phyloP scores from a whole-genome alignment of 768 basidiomycete genomes.

The Boletales sp. region DNA sequence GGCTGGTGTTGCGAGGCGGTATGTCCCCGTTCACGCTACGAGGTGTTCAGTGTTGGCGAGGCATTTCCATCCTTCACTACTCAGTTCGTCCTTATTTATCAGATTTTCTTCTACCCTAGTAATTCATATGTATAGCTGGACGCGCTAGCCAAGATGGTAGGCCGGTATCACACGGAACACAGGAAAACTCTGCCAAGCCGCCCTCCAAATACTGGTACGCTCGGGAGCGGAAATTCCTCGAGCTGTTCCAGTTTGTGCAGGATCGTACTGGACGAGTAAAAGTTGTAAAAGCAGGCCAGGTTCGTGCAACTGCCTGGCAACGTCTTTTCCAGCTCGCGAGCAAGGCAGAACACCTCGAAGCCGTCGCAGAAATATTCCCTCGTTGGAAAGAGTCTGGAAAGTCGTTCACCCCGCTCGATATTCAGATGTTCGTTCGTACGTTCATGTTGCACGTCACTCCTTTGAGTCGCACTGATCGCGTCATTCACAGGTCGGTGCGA shows the following conservation, averaged over 20 bases:
- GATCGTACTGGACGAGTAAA: slow-evolving; percentile 29
- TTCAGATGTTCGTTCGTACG: slow-evolving; percentile 55
- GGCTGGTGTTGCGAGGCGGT: slow-evolving; percentile 10
- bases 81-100: slow-evolving; percentile 17
- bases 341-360: slow-evolving; percentile 47
- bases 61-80: slow-evolving; percentile 18
- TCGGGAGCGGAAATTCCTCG: slow-evolving; percentile 22
- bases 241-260: slow-evolving; percentile 24
- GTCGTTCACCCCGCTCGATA: slow-evolving; percentile 36
- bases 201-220: background rate
- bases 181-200: background rate
- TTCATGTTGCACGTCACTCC: slow-evolving; percentile 4
- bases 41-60: slow-evolving; percentile 5
- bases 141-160: slow-evolving; percentile 6
- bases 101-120: background rate
- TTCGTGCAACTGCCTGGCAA: slow-evolving; percentile 47
- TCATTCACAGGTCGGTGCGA: slow-evolving; percentile 53
- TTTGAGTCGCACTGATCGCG: background rate
- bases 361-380: slow-evolving; percentile 45
- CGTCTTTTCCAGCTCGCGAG: slow-evolving; percentile 49
- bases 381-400: slow-evolving; percentile 45
- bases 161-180: slow-evolving; percentile 1
- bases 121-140: slow-evolving; percentile 14
- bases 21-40: slow-evolving; percentile 1
- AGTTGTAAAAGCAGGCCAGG: slow-evolving; percentile 29